These are phyloP conservation scores for Solanum sitiens DNA, from an alignment of 257 asterid genomes.

Conservation along the genomic window DNA sequence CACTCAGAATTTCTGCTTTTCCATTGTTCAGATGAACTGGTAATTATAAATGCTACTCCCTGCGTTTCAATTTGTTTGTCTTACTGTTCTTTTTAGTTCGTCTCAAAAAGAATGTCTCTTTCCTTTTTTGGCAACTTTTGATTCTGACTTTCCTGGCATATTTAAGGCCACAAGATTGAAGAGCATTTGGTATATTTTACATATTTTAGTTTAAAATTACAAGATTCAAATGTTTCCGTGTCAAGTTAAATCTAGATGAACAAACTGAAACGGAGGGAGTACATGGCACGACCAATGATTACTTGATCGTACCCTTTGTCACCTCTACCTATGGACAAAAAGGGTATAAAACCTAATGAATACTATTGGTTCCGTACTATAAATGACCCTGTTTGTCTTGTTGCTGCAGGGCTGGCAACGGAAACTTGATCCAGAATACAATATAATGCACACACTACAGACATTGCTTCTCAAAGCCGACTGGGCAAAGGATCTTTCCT, in stretches of 20 bases:
- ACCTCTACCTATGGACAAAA: background rate
- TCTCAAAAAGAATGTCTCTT: background rate
- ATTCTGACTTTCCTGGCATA: background rate
- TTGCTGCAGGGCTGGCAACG: constrained; percentile 61
- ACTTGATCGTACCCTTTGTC: background rate
- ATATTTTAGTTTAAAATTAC: background rate
- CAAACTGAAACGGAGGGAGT: background rate
- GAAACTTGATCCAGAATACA: constrained; percentile 74
- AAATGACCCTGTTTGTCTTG: background rate
- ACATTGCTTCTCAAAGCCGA: constrained; percentile 66
- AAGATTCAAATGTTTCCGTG: background rate
- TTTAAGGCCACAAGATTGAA: background rate
- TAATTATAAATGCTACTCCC: background rate
- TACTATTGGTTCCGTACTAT: background rate
- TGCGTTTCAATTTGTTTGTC: background rate
- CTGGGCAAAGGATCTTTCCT: constrained; percentile 70
- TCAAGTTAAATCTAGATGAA: background rate
- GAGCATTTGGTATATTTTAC: background rate
- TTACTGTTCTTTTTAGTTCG: background rate
- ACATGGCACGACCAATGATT: background rate
- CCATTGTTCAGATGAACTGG: background rate
- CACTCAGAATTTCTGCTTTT: background rate
- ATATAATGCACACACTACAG: constrained; percentile 66
- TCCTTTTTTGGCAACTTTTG: background rate
- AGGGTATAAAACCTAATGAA: background rate